phyloP scores from a whole-genome alignment of 352 stramenopile genomes.

The Globisporangium sylvaticum region DNA sequence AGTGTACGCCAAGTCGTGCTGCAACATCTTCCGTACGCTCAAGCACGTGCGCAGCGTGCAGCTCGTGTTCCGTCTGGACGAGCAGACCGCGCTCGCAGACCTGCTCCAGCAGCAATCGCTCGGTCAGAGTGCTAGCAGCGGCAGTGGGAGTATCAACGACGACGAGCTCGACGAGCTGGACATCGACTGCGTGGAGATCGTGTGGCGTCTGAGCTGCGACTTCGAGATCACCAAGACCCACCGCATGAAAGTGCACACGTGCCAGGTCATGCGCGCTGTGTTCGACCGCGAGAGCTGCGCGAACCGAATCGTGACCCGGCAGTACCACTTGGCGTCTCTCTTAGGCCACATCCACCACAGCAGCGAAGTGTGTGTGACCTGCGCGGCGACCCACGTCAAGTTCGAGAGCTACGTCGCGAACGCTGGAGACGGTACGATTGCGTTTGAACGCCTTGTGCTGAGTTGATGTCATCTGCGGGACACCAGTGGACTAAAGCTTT shows the following conservation, averaged over 20 bases:
- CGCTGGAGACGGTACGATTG: constrained; percentile 34
- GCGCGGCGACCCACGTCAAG: constrained; percentile 54
- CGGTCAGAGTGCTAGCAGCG: constrained; percentile 1
- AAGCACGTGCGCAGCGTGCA: constrained; percentile 80
- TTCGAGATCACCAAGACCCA: constrained; percentile 88
- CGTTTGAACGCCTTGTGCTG: neutral
- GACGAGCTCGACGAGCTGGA: constrained; percentile 40
- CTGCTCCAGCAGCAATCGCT: constrained; percentile 15
- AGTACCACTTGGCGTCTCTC: constrained; percentile 73
- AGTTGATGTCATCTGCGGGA: neutral
- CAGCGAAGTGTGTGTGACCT: constrained; percentile 73
- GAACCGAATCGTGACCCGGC: constrained; percentile 52
- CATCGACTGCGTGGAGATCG: constrained; percentile 59
- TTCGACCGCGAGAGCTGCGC: constrained; percentile 59
- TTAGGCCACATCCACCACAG: constrained; percentile 81
- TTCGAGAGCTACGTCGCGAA: constrained; percentile 80
- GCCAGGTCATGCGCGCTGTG: constrained; percentile 73
- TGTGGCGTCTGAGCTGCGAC: constrained; percentile 70
- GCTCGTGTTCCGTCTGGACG: constrained; percentile 53
- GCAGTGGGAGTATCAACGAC: constrained; percentile 3
- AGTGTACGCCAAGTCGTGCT: constrained; percentile 72
- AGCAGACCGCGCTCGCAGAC: constrained; percentile 23
- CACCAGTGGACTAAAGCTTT: neutral
- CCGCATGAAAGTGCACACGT: constrained; percentile 74
- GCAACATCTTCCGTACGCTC: constrained; percentile 78